Evolutionary conservation across 2,329 filamentous ascomycete species (phyloP), one percentile per base, ranked within the genome.

Genomic region (Hypoxylon sp.): DNA sequence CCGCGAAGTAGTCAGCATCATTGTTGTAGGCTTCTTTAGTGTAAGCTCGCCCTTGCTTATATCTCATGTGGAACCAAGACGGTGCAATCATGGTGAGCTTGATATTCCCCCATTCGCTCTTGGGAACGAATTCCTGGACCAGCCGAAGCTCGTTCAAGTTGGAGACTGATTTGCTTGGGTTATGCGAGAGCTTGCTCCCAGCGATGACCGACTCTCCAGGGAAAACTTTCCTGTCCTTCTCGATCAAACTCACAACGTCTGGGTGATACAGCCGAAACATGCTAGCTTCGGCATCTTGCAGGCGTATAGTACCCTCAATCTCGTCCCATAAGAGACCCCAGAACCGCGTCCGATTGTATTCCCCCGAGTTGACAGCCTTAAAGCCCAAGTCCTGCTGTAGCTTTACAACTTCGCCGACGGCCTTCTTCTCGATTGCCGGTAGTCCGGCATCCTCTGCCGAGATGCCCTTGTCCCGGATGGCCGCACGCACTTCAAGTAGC

Each of bases 281-380:
- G 77, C 78, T 77, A 33, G 83, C 83, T 22, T 86, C 83, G 61
- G 85, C 85, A 65, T 86, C 83, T 72, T 85, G 81, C 2, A 87
- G 82, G 11, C 80, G 81, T 42, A 79, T 75, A 25, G 83, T 84
- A 57, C 85, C 85, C 35, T 83, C 82, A 62, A 87, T 85, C 73
- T 87, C 85, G 61, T 86, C 84, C 84, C 85, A 87, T 79, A 85
- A 85, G 6, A 82, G 77, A 14, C 85, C 85, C 85, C 85, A 85
- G 77, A 85, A 85, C 49, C 83, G 81, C 13, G 84, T 85, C 55
- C 85, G 84, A 72, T 81, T 81, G 77, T 90, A 94, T 81, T 95
- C 92, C 77, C 92, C 92, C 73, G 90, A 90, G 46, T 87, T 91
- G 63, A 94, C 84, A 27, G 87, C 89, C 68, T 88, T 87, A 77